These are phyloP conservation scores for Phlyctochytrium bullatum DNA, from an alignment of 192 early-diverging fungal genomes.

Conservation along the genomic window DNA sequence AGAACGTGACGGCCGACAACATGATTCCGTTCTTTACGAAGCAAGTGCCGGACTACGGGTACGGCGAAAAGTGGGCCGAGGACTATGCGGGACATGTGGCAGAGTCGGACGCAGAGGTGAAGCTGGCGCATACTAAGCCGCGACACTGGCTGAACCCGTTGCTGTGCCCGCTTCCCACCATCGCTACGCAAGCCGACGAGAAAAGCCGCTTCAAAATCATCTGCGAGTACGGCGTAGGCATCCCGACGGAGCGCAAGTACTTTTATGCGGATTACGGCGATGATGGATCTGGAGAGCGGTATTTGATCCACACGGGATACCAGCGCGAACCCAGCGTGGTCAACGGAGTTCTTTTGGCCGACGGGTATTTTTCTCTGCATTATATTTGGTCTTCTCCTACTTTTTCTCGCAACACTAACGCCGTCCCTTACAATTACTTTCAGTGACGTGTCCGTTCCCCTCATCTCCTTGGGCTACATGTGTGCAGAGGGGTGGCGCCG, in stretches of 20 bases:
- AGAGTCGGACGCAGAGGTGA: background rate
- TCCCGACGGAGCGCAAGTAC: constrained; percentile 78
- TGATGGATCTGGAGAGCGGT: background rate
- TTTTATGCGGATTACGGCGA: constrained; percentile 47
- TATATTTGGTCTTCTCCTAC: too few relatives aligned
- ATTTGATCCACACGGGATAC: background rate
- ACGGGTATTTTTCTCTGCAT: background rate
- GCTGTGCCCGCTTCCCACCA: constrained; percentile 1
- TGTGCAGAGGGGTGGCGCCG: constrained; percentile 77
- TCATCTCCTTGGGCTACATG: constrained; percentile 84
- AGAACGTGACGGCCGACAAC: constrained; percentile 12
- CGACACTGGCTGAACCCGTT: background rate
- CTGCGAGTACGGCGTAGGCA: constrained; percentile 76
- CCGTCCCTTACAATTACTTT: background rate
- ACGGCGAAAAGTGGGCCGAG: constrained; percentile 14
- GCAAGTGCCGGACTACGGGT: background rate
- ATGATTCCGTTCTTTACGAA: background rate
- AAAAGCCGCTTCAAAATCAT: constrained; percentile 53
- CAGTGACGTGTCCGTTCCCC: constrained; percentile 81
- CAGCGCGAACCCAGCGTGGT: background rate
- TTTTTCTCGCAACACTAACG: background rate
- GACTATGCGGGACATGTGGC: background rate
- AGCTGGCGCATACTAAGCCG: background rate
- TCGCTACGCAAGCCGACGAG: background rate
- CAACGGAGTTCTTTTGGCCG: background rate